phyloP scores from a whole-genome alignment of 106 monocot species.

The Dendrobium huoshanense region DNA sequence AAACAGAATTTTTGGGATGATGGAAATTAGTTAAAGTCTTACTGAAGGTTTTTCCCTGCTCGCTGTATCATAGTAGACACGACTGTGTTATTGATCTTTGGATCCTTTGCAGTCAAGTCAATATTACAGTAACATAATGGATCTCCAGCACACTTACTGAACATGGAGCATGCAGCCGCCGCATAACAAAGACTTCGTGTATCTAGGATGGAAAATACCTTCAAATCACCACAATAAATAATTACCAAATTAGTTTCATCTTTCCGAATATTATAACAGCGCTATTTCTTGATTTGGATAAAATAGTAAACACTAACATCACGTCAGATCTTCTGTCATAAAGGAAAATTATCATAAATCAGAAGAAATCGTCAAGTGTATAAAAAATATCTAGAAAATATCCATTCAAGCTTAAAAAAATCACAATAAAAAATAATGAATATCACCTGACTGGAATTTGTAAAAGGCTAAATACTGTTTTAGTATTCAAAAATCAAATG shows the following conservation, averaged over 20 bases:
- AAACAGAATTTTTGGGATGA: neutral
- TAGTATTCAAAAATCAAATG: no score
- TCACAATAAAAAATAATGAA: neutral
- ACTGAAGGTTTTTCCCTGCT: conserved; percentile 66
- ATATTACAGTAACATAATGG: conserved; percentile 68
- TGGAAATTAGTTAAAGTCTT: conserved; percentile 13
- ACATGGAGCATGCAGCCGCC: conserved; percentile 61
- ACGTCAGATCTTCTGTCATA: neutral
- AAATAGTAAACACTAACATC: neutral
- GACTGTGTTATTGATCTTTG: conserved; percentile 45
- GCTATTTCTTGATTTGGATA: neutral
- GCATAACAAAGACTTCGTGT: conserved; percentile 67
- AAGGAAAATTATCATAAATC: neutral
- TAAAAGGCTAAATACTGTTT: no score
- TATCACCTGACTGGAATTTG: neutral
- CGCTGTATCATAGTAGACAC: conserved; percentile 73
- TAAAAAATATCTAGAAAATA: neutral
- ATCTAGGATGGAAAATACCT: conserved; percentile 80
- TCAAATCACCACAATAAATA: conserved; percentile 13
- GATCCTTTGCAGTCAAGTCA: conserved; percentile 42
- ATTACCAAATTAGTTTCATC: conserved; percentile 4
- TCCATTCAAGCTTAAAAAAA: neutral
- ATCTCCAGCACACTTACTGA: conserved; percentile 60
- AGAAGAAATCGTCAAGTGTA: neutral
- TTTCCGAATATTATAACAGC: neutral